Conservation (phyloP, 495 filamentous ascomycete genomes). For the Hypomontagnella submonticulosa region DNA sequence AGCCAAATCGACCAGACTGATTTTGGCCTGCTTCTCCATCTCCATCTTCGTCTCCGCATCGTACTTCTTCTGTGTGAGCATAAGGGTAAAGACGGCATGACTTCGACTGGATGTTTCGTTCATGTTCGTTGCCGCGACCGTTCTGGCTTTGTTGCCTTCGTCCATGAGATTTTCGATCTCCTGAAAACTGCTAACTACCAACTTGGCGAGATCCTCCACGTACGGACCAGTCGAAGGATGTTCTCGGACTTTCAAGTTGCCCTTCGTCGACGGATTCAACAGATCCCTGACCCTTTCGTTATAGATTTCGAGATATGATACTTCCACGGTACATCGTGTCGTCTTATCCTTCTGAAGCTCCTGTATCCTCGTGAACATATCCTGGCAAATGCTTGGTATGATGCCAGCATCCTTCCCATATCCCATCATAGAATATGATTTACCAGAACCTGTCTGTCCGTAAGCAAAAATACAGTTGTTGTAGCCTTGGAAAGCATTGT, state of each 20-base stretch:
- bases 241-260: conserved; percentile 95
- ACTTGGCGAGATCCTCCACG: conserved; percentile 95
- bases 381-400: conserved; percentile 96
- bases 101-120: conserved; percentile 99
- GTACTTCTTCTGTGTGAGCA: conserved; percentile 91
- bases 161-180: conserved; percentile 99
- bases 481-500: conserved; percentile 98
- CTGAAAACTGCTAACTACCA: conserved; percentile 95
- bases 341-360: conserved; percentile 79
- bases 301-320: conserved; percentile 99
- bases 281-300: conserved; percentile 98
- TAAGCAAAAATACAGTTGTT: conserved; percentile 99
- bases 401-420: conserved; percentile 97
- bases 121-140: conserved; percentile 99
- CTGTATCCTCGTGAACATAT: conserved; percentile 92
- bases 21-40: conserved; percentile 96
- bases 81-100: conserved; percentile 97
- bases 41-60: conserved; percentile 95
- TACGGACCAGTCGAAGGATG: conserved; percentile 98
- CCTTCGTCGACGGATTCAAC: conserved; percentile 94
- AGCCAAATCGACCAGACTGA: conserved; percentile 96
- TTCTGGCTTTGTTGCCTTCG: conserved; percentile 98
- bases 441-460: conserved; percentile 97
- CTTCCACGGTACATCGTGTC: conserved; percentile 91
- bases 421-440: conserved; percentile 99